Conservation (phyloP, 805 yeast species). For the Clavispora asparagi region DNA sequence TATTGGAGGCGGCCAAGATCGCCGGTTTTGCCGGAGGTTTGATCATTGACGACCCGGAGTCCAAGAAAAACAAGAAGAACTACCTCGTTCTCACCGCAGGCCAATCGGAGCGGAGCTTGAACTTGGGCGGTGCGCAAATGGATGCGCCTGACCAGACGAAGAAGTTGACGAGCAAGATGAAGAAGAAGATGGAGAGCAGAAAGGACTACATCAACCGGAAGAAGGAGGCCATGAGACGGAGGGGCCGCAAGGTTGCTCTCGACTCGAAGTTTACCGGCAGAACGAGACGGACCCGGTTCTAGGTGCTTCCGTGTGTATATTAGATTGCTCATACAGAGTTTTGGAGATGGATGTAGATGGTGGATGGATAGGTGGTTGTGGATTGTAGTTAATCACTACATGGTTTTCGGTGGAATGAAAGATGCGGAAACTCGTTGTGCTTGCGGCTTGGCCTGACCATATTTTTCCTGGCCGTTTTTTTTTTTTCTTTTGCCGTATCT, state of each 20-base stretch:
- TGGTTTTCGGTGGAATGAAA: no score
- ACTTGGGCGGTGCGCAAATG: slow-evolving; percentile 75
- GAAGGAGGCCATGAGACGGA: slow-evolving; percentile 86
- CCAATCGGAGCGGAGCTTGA: slow-evolving; percentile 64
- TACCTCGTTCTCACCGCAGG: slow-evolving; percentile 90
- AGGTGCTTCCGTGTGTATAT: slow-evolving; percentile 1
- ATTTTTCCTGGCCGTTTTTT: no score
- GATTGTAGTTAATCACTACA: no score
- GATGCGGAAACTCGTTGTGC: no score
- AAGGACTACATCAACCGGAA: slow-evolving; percentile 83
- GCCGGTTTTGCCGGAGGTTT: slow-evolving; percentile 97
- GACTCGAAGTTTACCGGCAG: slow-evolving; percentile 93
- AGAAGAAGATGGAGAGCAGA: slow-evolving; percentile 60
- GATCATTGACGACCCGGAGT: slow-evolving; percentile 89
- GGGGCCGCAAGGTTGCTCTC: slow-evolving; percentile 84
- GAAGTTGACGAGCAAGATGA: slow-evolving; percentile 39
- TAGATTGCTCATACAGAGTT: neutral
- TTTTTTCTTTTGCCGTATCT: no score
- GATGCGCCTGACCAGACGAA: slow-evolving; percentile 53
- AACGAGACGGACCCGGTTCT: slow-evolving; percentile 43
- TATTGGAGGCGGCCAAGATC: slow-evolving; percentile 79
- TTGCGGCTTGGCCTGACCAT: no score
- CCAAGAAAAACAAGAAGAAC: slow-evolving; percentile 85
- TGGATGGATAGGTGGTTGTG: no score
- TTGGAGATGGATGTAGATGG: neutral